Base-by-base conservation (phyloP, 352 stramenopile genomes). In the Phytopythium aichiense region DNA sequence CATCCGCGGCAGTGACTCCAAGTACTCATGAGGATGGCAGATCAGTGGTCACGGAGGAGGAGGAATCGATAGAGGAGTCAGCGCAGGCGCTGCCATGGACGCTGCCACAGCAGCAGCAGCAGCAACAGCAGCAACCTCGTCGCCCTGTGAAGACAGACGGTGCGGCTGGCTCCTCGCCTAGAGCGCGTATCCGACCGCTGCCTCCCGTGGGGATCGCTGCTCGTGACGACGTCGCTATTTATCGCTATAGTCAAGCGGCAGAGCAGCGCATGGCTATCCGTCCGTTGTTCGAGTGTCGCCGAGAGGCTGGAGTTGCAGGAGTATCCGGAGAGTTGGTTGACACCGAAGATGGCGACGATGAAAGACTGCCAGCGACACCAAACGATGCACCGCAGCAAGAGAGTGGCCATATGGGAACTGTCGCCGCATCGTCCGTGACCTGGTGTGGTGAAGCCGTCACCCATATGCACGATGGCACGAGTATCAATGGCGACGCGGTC, bases 211-310 rank as follows among this genome's bases (percentile, higher is more conserved):
- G 76, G 6, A 69, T 85, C 23, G 77, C 77, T 1, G 73, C 79
- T 0, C 64, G 78, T 7, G 72, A 70, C 0, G 79, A 88, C 23
- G 73, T 87, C 31, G 73, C 87, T 50, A 79, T 91, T 22, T 89
- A 82, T 43, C 64, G 79, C 23, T 91, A 89, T 49, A 87, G 57
- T 28, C 79, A 91, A 40, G 56, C 60, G 25, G 67, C 67, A 0
- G 74, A 74, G 56, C 79, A 84, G 53, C 73, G 82, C 37, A 86
- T 93, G 74, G 63, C 73, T 22, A 89, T 93, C n/a, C 74, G 80
- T 5, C 84, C 84, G 11, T 52, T 93, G 40, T 90, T 92, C 30
- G 77, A 89, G 65, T 70, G 88, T 50, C 72, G 77, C 2, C 74
- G 71, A 37, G 77, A 77, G 13, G 72, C 73, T 18, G 74, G 82